Base-by-base conservation (phyloP, 2,329 filamentous ascomycete genomes). In the Cladosporium sp. region DNA sequence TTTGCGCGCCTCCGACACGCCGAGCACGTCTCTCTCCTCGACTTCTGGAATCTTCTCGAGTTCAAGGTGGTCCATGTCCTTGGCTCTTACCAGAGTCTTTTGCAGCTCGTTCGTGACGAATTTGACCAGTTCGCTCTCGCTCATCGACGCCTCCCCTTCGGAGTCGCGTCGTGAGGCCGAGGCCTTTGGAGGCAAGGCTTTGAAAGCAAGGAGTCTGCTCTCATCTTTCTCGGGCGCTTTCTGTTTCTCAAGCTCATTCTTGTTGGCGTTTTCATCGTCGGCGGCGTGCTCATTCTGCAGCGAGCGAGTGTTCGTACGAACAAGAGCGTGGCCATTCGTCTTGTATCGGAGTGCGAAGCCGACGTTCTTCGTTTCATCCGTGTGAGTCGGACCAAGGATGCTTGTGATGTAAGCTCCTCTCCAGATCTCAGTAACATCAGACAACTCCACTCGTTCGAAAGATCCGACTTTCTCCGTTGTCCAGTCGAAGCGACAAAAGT, bases 401-500 rank as follows among this genome's bases (percentile, higher is more conserved):
- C 88, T 93, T 0, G 92, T 96, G 68, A 99, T 89, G 69, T 97
- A 99, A 0, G 90, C 88, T 19, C 94, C 94, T 61, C 87, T 84
- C 69, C 86, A 87, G 66, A 99, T 84, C 22, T 82, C 81, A 1
- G 83, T 81, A 37, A 99, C 78, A 59, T 90, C 89, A 19, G 83
- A 81, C 7, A 97, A 80, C 59, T 89, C 86, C 14, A 97, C 86
- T 7, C 92, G 83, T 75, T 97, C 92, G 72, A 97, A 97, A 0
- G 89, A 92, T 12, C 88, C 88, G 1, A 99, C 90, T 71, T 97
- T 97, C 75, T 97, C 94, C 7, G 92, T 87, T 63, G 89, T 89
- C 92, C 93, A 97, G 73, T 97, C 92, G 66, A 97, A 92, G 14
- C 90, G 86, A 72, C 92, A 97, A 61, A 90, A 86, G 70, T 97